Evolutionary conservation across 768 basidiomycete genomes (phyloP).

Genomic region (Strobilomyces confusus): DNA sequence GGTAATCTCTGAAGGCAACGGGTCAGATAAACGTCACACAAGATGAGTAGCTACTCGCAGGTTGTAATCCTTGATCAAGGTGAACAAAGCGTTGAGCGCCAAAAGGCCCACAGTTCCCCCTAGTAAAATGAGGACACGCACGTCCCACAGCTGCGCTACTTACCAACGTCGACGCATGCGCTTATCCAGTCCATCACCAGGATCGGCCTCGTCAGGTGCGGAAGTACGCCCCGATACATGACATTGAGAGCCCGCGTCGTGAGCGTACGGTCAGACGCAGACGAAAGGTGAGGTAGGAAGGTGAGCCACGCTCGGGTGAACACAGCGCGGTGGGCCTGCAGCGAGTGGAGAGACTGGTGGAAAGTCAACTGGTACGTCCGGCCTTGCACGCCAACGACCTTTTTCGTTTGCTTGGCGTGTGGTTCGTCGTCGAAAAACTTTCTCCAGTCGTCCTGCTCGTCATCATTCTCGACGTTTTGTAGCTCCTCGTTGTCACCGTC

Average conservation of each 20-base stretch:
- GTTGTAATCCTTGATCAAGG: slow-evolving; percentile 89
- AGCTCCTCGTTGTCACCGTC: slow-evolving; percentile 34
- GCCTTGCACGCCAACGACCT: slow-evolving; percentile 33
- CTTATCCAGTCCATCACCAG: slow-evolving; percentile 92
- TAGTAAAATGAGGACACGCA: slow-evolving; percentile 23
- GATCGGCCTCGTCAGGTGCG: slow-evolving; percentile 73
- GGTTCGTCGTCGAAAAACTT: slow-evolving; percentile 76
- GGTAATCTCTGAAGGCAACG: slow-evolving; percentile 71
- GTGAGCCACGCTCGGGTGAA: slow-evolving; percentile 81
- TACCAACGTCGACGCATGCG: slow-evolving; percentile 77
- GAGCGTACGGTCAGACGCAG: slow-evolving; percentile 36
- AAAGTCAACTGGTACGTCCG: slow-evolving; percentile 64
- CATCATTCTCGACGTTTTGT: slow-evolving; percentile 34
- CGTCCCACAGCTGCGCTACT: slow-evolving; percentile 29
- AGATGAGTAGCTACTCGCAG: slow-evolving; percentile 51
- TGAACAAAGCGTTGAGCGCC: slow-evolving; percentile 87
- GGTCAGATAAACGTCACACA: not conserved
- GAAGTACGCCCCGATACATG: slow-evolving; percentile 80
- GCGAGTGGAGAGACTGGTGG: slow-evolving; percentile 73
- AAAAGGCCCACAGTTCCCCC: slow-evolving; percentile 84
- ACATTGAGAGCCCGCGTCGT: slow-evolving; percentile 64
- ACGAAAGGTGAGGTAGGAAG: slow-evolving; percentile 58
- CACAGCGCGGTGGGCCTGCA: slow-evolving; percentile 73
- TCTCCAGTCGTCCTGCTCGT: slow-evolving; percentile 64
- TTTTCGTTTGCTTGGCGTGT: slow-evolving; percentile 33